Conservation (phyloP, 768 basidiomycete genomes). For the Tylopilus sp. region DNA sequence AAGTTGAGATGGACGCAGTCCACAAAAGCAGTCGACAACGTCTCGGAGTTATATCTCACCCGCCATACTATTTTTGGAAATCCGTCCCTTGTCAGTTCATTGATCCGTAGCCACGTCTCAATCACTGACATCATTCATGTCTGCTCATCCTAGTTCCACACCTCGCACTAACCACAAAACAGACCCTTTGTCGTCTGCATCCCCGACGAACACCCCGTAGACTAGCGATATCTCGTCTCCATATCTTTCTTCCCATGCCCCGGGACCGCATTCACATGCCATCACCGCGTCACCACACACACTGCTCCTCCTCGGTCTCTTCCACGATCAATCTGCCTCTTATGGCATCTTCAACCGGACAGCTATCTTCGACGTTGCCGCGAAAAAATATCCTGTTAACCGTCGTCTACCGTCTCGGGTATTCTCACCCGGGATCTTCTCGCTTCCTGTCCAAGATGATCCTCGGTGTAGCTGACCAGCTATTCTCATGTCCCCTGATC, state of each 20-base stretch:
- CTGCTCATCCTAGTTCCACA: no score
- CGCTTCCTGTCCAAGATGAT: background rate
- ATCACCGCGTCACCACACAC: background rate
- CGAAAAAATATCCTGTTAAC: background rate
- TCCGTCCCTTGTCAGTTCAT: background rate
- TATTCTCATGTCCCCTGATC: background rate
- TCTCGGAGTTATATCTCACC: background rate
- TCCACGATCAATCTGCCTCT: background rate
- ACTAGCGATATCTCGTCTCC: background rate
- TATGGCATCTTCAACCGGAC: background rate
- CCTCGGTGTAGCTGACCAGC: background rate
- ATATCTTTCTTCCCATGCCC: background rate
- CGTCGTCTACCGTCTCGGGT: background rate
- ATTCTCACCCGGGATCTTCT: background rate
- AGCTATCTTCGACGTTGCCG: background rate
- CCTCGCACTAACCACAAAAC: background rate
- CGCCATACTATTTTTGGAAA: background rate
- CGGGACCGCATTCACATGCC: background rate
- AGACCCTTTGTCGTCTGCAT: background rate
- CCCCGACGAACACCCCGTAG: background rate
- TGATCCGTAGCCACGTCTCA: background rate
- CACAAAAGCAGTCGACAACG: conserved; percentile 1
- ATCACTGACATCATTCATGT: no score
- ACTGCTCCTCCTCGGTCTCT: background rate
- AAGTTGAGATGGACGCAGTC: conserved; percentile 21